Conservation (phyloP, 768 basidiomycete genomes). For the Termitomyces sp. region DNA sequence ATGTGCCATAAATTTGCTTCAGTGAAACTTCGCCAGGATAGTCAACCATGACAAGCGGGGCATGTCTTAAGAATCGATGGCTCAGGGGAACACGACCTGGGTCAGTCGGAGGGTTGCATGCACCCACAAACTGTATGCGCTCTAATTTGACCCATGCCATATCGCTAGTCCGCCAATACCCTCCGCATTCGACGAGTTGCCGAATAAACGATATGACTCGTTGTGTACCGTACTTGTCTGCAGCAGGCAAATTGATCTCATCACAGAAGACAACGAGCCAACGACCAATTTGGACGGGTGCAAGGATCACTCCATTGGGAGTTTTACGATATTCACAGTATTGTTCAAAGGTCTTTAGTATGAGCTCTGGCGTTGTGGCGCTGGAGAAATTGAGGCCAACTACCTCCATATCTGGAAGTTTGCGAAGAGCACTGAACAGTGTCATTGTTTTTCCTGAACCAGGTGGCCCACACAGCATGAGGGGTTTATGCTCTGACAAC, state of each 20-base stretch:
- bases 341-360: conserved; percentile 99
- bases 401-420: conserved; percentile 97
- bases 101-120: conserved; percentile 98
- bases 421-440: conserved; percentile 93
- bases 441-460: conserved; percentile 99
- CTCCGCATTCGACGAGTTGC: conserved; percentile 91
- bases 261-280: conserved; percentile 99
- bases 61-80: conserved; percentile 96
- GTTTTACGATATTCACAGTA: conserved; percentile 99
- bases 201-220: conserved; percentile 97
- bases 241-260: conserved; percentile 96
- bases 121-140: conserved; percentile 99
- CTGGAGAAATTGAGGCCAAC: conserved; percentile 99
- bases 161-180: conserved; percentile 92
- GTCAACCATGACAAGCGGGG: conserved; percentile 97
- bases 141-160: conserved; percentile 98
- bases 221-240: conserved; percentile 98
- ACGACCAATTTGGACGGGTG: conserved; percentile 90
- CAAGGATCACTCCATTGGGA: conserved; percentile 93
- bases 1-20: conserved; percentile 98
- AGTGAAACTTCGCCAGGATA: conserved; percentile 96
- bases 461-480: conserved; percentile 98
- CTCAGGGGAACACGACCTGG: conserved; percentile 98
- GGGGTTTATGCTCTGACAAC: conserved; percentile 97
- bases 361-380: conserved; percentile 96